A percentile compares a stretch with the other conserved stretches of the same genome.
phyloP scores from a whole-genome alignment of 352 stramenopile genomes.

The Peronospora farinosa region DNA sequence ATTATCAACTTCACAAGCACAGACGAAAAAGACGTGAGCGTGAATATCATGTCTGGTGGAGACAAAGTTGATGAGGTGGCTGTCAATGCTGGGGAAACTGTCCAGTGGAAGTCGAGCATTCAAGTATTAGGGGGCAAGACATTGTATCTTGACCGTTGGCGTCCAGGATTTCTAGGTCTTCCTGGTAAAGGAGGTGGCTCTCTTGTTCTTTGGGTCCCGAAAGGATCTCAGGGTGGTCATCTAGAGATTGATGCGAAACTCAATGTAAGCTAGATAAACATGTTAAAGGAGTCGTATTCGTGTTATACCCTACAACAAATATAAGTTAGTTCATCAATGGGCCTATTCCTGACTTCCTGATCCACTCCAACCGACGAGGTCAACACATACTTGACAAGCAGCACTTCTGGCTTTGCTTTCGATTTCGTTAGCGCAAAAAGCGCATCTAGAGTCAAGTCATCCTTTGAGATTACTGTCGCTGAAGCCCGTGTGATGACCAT shows the following conservation, averaged over 20 bases:
- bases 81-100: conserved; percentile 15
- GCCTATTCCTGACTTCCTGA: no score
- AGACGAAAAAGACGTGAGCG: conserved; percentile 21
- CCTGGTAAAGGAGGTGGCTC: conserved; percentile 35
- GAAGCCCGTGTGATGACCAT: conserved; percentile 80
- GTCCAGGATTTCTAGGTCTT: conserved; percentile 20
- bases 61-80: conserved; percentile 21
- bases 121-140: conserved; percentile 26
- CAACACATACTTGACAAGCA: no score
- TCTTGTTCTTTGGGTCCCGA: conserved; percentile 48
- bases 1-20: conserved; percentile 24
- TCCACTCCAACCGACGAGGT: no score
- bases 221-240: conserved; percentile 28
- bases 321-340: background rate
- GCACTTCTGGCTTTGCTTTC: conserved; percentile 51
- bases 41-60: conserved; percentile 28
- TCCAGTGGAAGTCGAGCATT: conserved; percentile 17
- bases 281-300: background rate
- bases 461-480: conserved; percentile 82
- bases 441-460: conserved; percentile 16
- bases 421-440: conserved; percentile 42
- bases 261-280: conserved; percentile 35
- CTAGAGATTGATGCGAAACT: conserved; percentile 43
- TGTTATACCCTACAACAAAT: background rate
- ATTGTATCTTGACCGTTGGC: conserved; percentile 25